These are phyloP conservation scores for Stylosanthes scabra DNA, from an alignment of 331 rosid species.

Conservation along the genomic window DNA sequence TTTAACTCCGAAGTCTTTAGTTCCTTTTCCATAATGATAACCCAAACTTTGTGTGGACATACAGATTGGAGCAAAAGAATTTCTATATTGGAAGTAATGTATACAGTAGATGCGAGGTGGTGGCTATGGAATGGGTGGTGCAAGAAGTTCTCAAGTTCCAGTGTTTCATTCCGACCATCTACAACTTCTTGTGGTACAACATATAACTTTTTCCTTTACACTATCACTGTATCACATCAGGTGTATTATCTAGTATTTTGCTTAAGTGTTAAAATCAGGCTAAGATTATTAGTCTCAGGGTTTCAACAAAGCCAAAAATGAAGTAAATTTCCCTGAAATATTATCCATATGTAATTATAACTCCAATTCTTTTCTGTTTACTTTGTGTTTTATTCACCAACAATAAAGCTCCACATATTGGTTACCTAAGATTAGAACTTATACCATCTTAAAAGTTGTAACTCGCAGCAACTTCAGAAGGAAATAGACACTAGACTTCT, in stretches of 20 bases:
- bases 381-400: too few species aligned
- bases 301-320: slow-evolving; percentile 4
- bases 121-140: slow-evolving; percentile 98
- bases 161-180: slow-evolving; percentile 81
- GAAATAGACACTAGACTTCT: slow-evolving; percentile 19
- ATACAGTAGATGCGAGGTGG: slow-evolving; percentile 85
- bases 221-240: slow-evolving; percentile 24
- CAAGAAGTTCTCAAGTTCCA: slow-evolving; percentile 86
- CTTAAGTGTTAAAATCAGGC: neutral
- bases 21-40: slow-evolving; percentile 8
- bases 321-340: neutral
- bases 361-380: neutral
- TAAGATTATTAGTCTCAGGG: slow-evolving; percentile 18
- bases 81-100: slow-evolving; percentile 55
- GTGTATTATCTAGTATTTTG: slow-evolving; percentile 11
- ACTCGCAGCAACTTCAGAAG: slow-evolving; percentile 5
- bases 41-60: slow-evolving; percentile 33
- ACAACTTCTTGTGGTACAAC: slow-evolving; percentile 83
- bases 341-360: neutral
- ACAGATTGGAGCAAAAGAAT: slow-evolving; percentile 63
- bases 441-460: neutral
- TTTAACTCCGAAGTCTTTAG: neutral
- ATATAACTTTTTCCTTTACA: slow-evolving; percentile 42
- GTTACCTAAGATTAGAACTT: slow-evolving; percentile 6
- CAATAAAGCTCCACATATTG: neutral